phyloP scores from a whole-genome alignment of 2,329 filamentous ascomycete species.

The Sarocladium strictum region DNA sequence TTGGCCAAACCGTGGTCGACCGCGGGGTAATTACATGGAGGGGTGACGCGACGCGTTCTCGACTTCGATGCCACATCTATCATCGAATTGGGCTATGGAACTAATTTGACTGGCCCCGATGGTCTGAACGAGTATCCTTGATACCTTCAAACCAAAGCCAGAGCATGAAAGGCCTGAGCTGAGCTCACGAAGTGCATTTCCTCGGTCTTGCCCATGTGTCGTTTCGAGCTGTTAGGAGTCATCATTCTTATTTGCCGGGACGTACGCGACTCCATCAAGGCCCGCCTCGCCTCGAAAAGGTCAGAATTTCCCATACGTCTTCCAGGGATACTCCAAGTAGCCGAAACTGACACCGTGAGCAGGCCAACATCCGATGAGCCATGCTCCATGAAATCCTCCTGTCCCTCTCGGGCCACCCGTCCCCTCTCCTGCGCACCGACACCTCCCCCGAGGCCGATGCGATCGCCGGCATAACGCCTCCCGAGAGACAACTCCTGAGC shows the following conservation, averaged over 20 bases:
- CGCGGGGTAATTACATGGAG: not conserved
- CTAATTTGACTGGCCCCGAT: too few relatives aligned
- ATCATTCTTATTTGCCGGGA: slow-evolving; percentile 42
- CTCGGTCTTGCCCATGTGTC: slow-evolving; percentile 37
- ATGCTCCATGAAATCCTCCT: slow-evolving; percentile 99
- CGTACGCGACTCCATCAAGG: slow-evolving; percentile 33
- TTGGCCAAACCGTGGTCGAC: not conserved
- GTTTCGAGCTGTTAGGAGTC: slow-evolving; percentile 45
- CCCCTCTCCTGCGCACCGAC: slow-evolving; percentile 67
- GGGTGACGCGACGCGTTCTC: not conserved
- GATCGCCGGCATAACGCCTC: slow-evolving; percentile 57
- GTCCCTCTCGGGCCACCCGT: slow-evolving; percentile 89
- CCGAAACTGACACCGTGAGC: not conserved
- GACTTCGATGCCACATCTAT: not conserved
- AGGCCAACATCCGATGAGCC: slow-evolving; percentile 12
- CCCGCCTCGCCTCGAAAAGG: slow-evolving; percentile 9
- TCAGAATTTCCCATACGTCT: not conserved
- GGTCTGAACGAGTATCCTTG: too few relatives aligned
- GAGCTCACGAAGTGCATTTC: not conserved
- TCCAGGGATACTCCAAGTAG: too few relatives aligned
- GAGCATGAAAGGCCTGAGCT: not conserved
- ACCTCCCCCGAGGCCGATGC: slow-evolving; percentile 37
- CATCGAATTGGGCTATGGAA: too few relatives aligned
- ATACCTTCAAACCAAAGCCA: too few relatives aligned
- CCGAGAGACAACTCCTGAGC: slow-evolving; percentile 75